phyloP scores from a whole-genome alignment of 1,139 yeast genomes.

The Kluyveromyces sp. region DNA sequence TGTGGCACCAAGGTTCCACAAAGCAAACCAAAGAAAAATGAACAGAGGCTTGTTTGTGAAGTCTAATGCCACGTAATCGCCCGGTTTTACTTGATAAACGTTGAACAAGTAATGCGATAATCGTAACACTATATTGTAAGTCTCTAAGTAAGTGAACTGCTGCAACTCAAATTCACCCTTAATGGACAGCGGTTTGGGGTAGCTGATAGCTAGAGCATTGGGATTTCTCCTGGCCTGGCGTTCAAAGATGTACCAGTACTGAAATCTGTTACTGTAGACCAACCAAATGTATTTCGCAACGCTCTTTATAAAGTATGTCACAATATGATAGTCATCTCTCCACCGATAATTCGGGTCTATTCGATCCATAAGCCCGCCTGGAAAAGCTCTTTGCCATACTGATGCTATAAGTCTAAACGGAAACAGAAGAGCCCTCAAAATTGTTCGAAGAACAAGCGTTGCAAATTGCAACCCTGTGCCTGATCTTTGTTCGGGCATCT shows the following conservation, averaged over 20 bases:
- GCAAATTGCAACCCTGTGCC: conserved; percentile 3
- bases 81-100: conserved; percentile 57
- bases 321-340: conserved; percentile 47
- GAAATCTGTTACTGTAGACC: conserved; percentile 42
- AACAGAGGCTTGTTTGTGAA: conserved; percentile 82
- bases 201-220: conserved; percentile 50
- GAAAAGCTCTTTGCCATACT: conserved; percentile 11
- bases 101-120: conserved; percentile 57
- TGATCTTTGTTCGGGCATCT: not conserved
- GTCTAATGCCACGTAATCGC: conserved; percentile 69
- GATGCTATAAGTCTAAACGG: conserved; percentile 16
- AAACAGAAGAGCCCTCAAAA: conserved; percentile 17
- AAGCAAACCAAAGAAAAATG: conserved; percentile 70
- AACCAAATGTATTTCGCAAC: conserved; percentile 41
- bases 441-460: conserved; percentile 12
- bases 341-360: conserved; percentile 49
- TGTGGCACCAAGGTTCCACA: conserved; percentile 86
- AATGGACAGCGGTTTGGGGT: conserved; percentile 47
- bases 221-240: conserved; percentile 44
- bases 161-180: conserved; percentile 55
- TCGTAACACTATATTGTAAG: conserved; percentile 57
- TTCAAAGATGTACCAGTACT: conserved; percentile 64
- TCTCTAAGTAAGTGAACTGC: conserved; percentile 57
- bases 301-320: conserved; percentile 38
- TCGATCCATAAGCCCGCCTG: conserved; percentile 17